Evolutionary conservation across 257 asterid species (phyloP), one percentile per base, ranked within the genome.

Genomic region (Thymus quinquecostatus): DNA sequence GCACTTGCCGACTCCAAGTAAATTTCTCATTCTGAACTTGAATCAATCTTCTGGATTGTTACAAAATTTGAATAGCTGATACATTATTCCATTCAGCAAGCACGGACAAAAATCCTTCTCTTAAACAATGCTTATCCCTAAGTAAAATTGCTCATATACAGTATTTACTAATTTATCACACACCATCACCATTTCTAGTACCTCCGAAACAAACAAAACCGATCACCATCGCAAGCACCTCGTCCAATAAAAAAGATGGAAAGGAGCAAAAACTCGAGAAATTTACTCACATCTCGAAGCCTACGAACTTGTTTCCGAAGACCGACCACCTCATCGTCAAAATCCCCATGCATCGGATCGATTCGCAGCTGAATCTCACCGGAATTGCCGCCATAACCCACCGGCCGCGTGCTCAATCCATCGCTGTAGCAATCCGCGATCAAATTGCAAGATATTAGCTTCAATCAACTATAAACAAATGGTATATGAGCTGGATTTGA

Each of bases 321-420:
- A 55, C 98, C 97, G 33, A 85, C 69, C 77, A 95, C 92, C 84
- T 88, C 96, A 2, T 85, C 92, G 54, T 88, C 98, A 56, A 91
- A 78, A 60, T 89, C 97, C 71, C 89, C 81, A 11, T 90, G 88
- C 81, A 88, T 82, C 75, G 96, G 97, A 78, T 94, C 99, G 45
- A 94, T 91, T 61, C 92, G 83, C 88, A 86, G 63, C 78, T 91
- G 99, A 61, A 94, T 84, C 78, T 94, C 98, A 81, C 87, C 95
- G 9, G 96, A 83, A 50, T 71, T 79, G n/a, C 82, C 83, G 40
- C 85, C 96, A 51, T 78, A 90, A 38, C 85, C 97, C 57, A 75
- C 91, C 53, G 88, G 86, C 73, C 98, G 84, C 80, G 96, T 85
- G 86, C 88, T 94, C 66, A 91, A 85, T 55, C 98, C 96, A 38